A percentile compares a stretch with the other conserved stretches of the same genome.
Conservation (phyloP, 768 basidiomycete genomes). For the Amanita molliuscula region DNA sequence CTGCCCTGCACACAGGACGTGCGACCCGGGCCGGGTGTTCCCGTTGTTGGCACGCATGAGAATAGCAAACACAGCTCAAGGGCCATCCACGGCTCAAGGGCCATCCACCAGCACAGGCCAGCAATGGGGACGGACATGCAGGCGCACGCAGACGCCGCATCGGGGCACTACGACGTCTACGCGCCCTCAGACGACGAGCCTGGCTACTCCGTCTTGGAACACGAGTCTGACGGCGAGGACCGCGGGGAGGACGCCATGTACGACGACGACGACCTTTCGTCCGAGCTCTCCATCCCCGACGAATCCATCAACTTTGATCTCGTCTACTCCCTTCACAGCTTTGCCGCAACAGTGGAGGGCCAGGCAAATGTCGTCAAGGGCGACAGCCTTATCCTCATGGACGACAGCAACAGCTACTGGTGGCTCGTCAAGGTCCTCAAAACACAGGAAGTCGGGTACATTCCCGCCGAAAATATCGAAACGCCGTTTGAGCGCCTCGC, state of each 20-base stretch:
- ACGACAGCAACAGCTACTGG: conserved; percentile 99
- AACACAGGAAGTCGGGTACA: conserved; percentile 97
- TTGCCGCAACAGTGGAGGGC: conserved; percentile 95
- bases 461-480: conserved; percentile 98
- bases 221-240: conserved; percentile 41
- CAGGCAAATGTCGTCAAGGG: conserved; percentile 99
- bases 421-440: conserved; percentile 99
- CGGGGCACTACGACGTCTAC: conserved; percentile 4
- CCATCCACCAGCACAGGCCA: not conserved
- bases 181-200: not conserved
- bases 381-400: conserved; percentile 91
- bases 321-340: conserved; percentile 90
- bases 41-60: not conserved
- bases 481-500: conserved; percentile 96
- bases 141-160: conserved; percentile 34
- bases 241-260: conserved; percentile 75
- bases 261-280: conserved; percentile 72
- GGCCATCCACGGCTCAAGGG: not conserved
- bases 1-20: no score
- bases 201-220: conserved; percentile 3
- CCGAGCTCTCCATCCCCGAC: conserved; percentile 79
- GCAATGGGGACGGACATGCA: conserved; percentile 22
- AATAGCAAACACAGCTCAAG: not conserved
- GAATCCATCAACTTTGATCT: conserved; percentile 91
- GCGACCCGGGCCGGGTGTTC: no score